These are phyloP conservation scores for Saccharomycopsis hybrid DNA, from an alignment of 1,139 yeast genomes.

Conservation along the genomic window DNA sequence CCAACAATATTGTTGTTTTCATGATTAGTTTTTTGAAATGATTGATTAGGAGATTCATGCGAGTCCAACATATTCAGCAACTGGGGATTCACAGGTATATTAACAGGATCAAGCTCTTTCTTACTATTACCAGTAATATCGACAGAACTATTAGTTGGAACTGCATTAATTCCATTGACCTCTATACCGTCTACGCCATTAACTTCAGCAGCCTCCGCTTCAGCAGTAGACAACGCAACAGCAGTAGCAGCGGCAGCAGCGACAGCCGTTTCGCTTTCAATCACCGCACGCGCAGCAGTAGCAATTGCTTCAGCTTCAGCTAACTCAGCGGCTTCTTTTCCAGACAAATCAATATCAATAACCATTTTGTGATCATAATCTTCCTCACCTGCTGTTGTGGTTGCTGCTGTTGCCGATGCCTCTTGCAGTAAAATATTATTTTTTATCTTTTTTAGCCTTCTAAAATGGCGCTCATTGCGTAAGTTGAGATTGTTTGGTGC, in stretches of 20 bases:
- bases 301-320: too few relatives aligned
- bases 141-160: too few relatives aligned
- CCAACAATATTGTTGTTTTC: neutral
- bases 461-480: neutral
- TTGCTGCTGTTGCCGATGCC: neutral
- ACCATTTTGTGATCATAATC: neutral
- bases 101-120: too few relatives aligned
- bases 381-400: neutral
- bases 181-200: too few relatives aligned
- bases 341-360: neutral
- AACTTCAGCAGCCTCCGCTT: neutral
- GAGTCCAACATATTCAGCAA: too few relatives aligned
- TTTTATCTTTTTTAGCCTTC: neutral
- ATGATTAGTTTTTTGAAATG: neutral
- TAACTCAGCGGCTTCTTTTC: too few relatives aligned
- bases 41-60: too few relatives aligned
- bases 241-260: too few relatives aligned
- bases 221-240: neutral
- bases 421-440: neutral
- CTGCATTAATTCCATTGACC: too few relatives aligned
- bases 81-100: too few relatives aligned
- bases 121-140: too few relatives aligned
- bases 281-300: neutral
- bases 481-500: neutral
- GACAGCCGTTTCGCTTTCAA: neutral